Base-by-base conservation (phyloP, 1,284 basidiomycete species). In the Leccinum subspadiceum region DNA sequence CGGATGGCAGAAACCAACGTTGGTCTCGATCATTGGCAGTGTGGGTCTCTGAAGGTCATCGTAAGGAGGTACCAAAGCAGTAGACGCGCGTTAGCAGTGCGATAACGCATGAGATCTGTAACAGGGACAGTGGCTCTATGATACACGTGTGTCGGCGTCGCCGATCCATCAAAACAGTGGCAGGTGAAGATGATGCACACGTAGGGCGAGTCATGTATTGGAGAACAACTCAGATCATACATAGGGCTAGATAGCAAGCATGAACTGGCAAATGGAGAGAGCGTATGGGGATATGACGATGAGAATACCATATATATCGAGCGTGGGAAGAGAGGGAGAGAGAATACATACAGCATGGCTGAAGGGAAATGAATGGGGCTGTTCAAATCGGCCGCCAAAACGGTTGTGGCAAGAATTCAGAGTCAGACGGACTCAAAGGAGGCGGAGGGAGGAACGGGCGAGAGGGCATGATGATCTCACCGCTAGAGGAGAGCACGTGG, bases 1-100 rank as follows among this genome's bases (percentile, higher is more conserved):
- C 37, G 54, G 57, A 59, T 53, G 44, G 59, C 56, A 24, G 9
- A 29, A 35, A 29, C 58, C 51, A 54, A 63, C 17, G 31, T 26
- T 59, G 33, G 65, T 54, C 58, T 57, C 53, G 54, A 71, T 62
- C 61, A 64, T 20, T 54, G 69, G 68, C 66, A 31, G 68, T 70
- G 68, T 49, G 48, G 37, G 37, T 46, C 39, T 53, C 48, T 48
- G 53, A 37, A 54, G 48, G 29, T 7, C 49, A 35, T 13, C 44
- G 52, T 15, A 57, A 52, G 37, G 61, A 53, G 60, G 57, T 37
- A 52, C 41, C 41, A n/a, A 33, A 62, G 54, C n/a, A 24, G 61
- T 61, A 54, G 54, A 49, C 5, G 46, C n/a, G 48, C 53, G 53
- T 46, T 9, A 33, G 51, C 17, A 54, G 35, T 50, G 31, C 35